Evolutionary conservation across 352 stramenopile species (phyloP).

Genomic region (Phytophthora melonis): DNA sequence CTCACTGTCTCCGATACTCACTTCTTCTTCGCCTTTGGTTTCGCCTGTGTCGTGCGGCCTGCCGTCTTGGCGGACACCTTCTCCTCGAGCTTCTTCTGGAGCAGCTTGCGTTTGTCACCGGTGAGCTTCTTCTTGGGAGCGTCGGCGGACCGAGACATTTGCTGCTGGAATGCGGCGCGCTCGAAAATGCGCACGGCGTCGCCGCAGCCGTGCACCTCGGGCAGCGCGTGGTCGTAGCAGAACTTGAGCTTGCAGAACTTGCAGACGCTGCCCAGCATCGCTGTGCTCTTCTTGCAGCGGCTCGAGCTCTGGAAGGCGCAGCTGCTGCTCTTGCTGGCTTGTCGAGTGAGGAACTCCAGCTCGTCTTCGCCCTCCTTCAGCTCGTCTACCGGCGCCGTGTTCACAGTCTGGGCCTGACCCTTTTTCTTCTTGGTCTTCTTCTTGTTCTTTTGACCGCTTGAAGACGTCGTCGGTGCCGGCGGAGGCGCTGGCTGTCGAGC

Average conservation of each 20-base stretch:
- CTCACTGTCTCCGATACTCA: slow-evolving; percentile 6
- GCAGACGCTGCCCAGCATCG: slow-evolving; percentile 74
- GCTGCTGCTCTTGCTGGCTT: slow-evolving; percentile 59
- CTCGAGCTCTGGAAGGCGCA: slow-evolving; percentile 61
- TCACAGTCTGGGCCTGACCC: slow-evolving; percentile 15
- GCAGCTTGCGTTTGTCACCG: slow-evolving; percentile 65
- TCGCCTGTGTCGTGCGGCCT: slow-evolving; percentile 54
- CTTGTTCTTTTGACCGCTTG: slow-evolving; percentile 50
- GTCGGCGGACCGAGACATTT: slow-evolving; percentile 27
- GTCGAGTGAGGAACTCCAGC: slow-evolving; percentile 72
- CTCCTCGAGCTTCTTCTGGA: slow-evolving; percentile 78
- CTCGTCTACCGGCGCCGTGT: slow-evolving; percentile 42
- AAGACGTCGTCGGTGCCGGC: slow-evolving; percentile 14
- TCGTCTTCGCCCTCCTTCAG: slow-evolving; percentile 67
- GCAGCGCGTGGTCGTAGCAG: slow-evolving; percentile 79
- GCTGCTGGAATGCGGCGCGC: slow-evolving; percentile 59
- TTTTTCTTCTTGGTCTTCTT: slow-evolving; percentile 70
- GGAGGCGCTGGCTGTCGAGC: slow-evolving; percentile 48
- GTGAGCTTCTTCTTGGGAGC: slow-evolving; percentile 50
- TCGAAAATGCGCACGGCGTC: slow-evolving; percentile 71
- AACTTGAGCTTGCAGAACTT: slow-evolving; percentile 90
- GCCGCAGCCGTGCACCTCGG: slow-evolving; percentile 84
- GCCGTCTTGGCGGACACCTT: slow-evolving; percentile 65
- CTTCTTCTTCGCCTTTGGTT: slow-evolving; percentile 64
- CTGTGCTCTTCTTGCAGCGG: slow-evolving; percentile 69